Base-by-base conservation (phyloP, 352 stramenopile genomes). In the Thraustochytrium sp. region DNA sequence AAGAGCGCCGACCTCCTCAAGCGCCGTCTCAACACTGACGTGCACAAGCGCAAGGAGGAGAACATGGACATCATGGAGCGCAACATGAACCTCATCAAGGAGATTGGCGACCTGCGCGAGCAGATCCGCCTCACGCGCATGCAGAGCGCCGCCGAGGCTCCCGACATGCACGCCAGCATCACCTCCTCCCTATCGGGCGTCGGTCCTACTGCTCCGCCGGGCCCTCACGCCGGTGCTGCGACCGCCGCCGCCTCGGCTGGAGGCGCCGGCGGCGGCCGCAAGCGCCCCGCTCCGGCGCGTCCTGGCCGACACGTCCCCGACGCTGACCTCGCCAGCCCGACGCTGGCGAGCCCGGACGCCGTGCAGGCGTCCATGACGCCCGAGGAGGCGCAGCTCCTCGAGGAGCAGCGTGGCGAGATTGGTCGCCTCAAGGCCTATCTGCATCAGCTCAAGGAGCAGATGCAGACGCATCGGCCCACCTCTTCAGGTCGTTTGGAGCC, bases 1-100 rank as follows among this genome's bases (percentile, higher is more conserved):
- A 93, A 94, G 59, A 93, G 93, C 51, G 89, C 97, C 0, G 88
- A 93, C 68, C 91, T 89, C 21, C 89, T 97, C n/a, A 95, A 97
- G 87, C 13, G 34, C 5, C 49, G 74, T 18, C 87, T 91, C 46
- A 37, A 44, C 11, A 23, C 40, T 2, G 85, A 89, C 56, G 72
- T 82, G 18, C 76, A 36, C 4, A 26, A 54, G 16, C 84, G 88
- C 86, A 53, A 76, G 26, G 62, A 55, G 48, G 84, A 85, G n/a
- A 90, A 90, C 72, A 46, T 78, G 49, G 59, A 72, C 40, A 80
- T 88, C 2, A 91, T 91, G 87, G 59, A 85, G 77, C 68, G 88
- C 23, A 92, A 91, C 84, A 88, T 92, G 87, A 38, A 76, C 11
- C 87, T 92, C 73, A 91, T 91, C 37, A 72, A 88, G 64, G 89